Evolutionary conservation across 495 filamentous ascomycete genomes (phyloP).

Genomic region (Lasiosphaeriaceae sp.): DNA sequence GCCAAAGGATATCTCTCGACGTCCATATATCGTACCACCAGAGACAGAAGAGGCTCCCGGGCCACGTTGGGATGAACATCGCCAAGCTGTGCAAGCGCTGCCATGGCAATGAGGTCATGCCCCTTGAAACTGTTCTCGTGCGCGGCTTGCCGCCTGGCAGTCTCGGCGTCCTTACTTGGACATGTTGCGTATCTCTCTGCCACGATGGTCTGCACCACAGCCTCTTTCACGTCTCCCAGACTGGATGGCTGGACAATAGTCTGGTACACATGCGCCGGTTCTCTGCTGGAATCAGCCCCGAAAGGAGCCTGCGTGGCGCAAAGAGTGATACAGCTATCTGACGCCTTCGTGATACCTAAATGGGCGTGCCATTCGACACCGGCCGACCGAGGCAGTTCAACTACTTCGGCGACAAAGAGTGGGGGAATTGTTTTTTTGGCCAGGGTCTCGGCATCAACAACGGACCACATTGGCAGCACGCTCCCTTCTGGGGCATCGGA

Average conservation of each 20-base stretch:
- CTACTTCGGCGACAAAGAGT: slow-evolving; percentile 64
- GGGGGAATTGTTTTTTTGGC: slow-evolving; percentile 45
- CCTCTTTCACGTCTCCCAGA: background rate
- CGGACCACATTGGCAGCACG: slow-evolving; percentile 33
- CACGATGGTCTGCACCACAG: slow-evolving; percentile 23
- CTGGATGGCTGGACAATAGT: slow-evolving; percentile 8
- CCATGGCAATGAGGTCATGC: background rate
- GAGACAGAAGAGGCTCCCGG: background rate
- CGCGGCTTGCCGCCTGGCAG: no score
- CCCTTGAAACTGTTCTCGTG: background rate
- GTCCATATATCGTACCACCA: slow-evolving; percentile 16
- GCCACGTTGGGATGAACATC: no score
- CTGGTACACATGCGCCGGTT: slow-evolving; percentile 5
- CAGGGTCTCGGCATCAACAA: slow-evolving; percentile 15
- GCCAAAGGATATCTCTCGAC: background rate
- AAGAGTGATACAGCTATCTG: background rate
- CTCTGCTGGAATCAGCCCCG: background rate
- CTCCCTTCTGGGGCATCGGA: slow-evolving; percentile 7
- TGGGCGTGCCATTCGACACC: slow-evolving; percentile 34
- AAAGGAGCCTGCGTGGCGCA: background rate
- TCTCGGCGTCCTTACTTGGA: background rate
- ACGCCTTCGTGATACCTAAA: slow-evolving; percentile 19
- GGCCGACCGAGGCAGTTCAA: slow-evolving; percentile 25
- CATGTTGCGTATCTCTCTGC: slow-evolving; percentile 3
- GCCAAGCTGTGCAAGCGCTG: slow-evolving; percentile 1